Base-by-base conservation (phyloP, 352 stramenopile genomes). In the Globisporangium apiculatum region DNA sequence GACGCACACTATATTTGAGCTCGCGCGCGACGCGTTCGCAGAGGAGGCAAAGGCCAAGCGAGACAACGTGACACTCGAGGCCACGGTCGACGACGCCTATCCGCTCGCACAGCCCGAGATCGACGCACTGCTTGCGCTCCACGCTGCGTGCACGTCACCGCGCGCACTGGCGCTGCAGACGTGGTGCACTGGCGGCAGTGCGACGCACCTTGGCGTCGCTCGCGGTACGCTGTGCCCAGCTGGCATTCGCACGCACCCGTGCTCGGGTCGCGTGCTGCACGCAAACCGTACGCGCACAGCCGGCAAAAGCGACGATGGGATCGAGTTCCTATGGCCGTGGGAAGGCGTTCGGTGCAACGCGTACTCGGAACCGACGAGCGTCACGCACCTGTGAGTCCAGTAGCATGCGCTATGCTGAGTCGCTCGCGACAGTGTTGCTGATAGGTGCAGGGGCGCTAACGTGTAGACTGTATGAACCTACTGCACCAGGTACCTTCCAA, bases 281-380 rank as follows among this genome's bases (percentile, higher is more conserved):
- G 49, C 60, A 4, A 77, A 67, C 18, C 64, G 51, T 9, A 73
- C 54, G 8, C 9, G 48, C 40, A 12, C 11, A 8, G 11, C 40
- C 7, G 40, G 40, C 4, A 12, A 14, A 12, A 43, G 40, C 2
- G 43, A 55, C 12, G 41, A 60, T 1, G 50, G 55, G 24, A 11
- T 66, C 11, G 59, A 75, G 38, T 87, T 75, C 47, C 62, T 87
- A 14, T 87, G 82, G 82, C 73, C 75, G 14, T 91, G 82, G 82
- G 57, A 87, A 58, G 77, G 82, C n/a, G 62, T 91, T 59, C 75
- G 71, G 49, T 91, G 79, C 58, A 70, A 89, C 37, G 63, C 62
- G 0, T 83, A 80, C 62, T 84, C 82, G 18, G 72, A 87, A 36
- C 82, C 79, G 41, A 88, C 82, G 15, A 86, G 73, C 5, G 51